Conservation (phyloP, 2,329 filamentous ascomycete genomes). For the Teratosphaeria nubilosa region DNA sequence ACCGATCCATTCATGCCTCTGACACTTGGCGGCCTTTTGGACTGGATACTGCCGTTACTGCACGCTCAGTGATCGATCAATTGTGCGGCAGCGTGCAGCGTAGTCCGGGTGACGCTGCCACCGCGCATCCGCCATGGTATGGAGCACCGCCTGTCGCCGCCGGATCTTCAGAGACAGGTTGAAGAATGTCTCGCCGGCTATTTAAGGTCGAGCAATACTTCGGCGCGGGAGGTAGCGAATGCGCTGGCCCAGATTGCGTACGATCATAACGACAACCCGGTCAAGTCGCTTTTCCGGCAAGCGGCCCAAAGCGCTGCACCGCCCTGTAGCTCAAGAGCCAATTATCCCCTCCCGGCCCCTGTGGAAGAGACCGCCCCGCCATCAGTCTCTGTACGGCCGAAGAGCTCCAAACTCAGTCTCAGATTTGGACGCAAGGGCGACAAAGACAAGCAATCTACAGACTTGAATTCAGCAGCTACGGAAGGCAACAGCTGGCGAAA, state of each 20-base stretch:
- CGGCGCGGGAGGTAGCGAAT: background rate
- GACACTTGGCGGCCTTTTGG: background rate
- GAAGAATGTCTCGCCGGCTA: background rate
- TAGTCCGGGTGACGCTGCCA: background rate
- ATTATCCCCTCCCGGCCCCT: background rate
- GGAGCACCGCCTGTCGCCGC: background rate
- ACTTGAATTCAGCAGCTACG: background rate
- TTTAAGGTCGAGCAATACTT: background rate
- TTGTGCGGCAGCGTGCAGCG: background rate
- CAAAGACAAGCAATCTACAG: background rate
- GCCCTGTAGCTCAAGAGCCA: background rate
- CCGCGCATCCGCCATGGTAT: constrained; percentile 1
- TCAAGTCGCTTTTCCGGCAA: constrained; percentile 4
- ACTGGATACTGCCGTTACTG: background rate
- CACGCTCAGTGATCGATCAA: background rate
- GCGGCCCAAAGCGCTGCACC: background rate
- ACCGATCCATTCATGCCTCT: background rate
- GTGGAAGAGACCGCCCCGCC: background rate
- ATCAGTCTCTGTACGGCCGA: background rate
- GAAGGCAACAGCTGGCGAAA: background rate
- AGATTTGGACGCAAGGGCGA: background rate
- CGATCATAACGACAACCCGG: constrained; percentile 2
- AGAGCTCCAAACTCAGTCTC: constrained; percentile 1
- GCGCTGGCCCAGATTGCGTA: constrained; percentile 1
- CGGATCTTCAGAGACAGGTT: constrained; percentile 1